These are phyloP conservation scores for Cucurbita maxima DNA, from an alignment of 306 rosid genomes.

Conservation along the genomic window DNA sequence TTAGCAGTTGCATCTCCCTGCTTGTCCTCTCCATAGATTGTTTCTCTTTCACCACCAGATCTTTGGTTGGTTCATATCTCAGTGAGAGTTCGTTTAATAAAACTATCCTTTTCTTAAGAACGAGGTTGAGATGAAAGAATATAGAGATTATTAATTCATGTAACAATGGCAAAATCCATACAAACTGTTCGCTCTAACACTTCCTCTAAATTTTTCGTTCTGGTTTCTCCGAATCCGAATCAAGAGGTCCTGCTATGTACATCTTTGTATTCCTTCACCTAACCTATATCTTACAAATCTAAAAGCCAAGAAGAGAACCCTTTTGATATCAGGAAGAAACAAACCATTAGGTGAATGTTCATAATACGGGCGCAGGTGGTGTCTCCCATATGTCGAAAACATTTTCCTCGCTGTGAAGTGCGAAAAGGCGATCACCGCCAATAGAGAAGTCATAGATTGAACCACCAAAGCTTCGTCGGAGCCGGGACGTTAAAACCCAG, in stretches of 20 bases:
- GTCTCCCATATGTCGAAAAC: conserved; percentile 97
- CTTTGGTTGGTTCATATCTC: neutral
- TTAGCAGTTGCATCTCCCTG: conserved; percentile 20
- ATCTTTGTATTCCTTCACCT: neutral
- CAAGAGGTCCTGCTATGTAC: neutral
- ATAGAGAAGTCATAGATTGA: conserved; percentile 90
- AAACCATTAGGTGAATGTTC: conserved; percentile 6
- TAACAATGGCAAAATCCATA: neutral
- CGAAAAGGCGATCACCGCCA: conserved; percentile 88
- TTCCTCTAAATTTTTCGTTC: neutral
- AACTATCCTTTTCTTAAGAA: neutral
- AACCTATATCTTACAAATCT: neutral
- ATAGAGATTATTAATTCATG: neutral
- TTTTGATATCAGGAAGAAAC: neutral
- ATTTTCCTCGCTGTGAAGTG: conserved; percentile 86
- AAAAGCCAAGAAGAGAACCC: neutral
- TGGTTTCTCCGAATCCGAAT: neutral
- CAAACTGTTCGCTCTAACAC: neutral
- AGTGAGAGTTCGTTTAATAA: neutral
- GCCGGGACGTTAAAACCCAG: conserved; percentile 78
- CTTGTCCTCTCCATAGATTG: conserved; percentile 7
- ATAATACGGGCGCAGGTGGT: conserved; percentile 52
- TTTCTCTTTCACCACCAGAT: conserved; percentile 1
- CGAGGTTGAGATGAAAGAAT: neutral
- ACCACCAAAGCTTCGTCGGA: conserved; percentile 67